Evolutionary conservation across 495 filamentous ascomycete species (phyloP), one percentile per base, ranked within the genome.

Genomic region (Neurospora terricola): DNA sequence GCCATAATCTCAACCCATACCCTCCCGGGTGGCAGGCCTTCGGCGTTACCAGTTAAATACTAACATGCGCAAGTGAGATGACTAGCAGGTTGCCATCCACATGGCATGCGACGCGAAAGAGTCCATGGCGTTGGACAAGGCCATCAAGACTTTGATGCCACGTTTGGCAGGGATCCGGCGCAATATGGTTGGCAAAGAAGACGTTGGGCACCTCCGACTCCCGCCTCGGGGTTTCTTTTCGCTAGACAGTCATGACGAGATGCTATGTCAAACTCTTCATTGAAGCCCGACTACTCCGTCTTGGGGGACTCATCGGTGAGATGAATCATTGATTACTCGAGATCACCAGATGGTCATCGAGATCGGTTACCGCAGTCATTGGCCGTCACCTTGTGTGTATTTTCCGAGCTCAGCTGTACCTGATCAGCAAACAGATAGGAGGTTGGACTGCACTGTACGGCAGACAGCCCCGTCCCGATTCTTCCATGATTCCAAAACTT

Each of bases 151-250:
- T 62, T 72, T 54, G 68, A 72, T 77, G 77, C 77, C 78, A 80
- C 78, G 78, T 80, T 73, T 78, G 70, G 71, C 68, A 74, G 66
- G 76, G 72, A 74, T 78, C 69, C 75, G 78, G 72, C 74, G 38
- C 21, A 16, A 69, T 68, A 30, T 80, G 77, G 77, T 77, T 77
- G 77, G 78, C 40, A 34, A 30, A 54, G 45, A 9, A 34, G 6
- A 34, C 5, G 54, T 62, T 62, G 54, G 54, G 54, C 48, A 59
- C 11, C 2, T 59, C 11, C 11, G 21, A 59, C 48, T 59, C 10
- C 48, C 21, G 21, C 4, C 9, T 21, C 18, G 9, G 54, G 45
- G n/a, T n/a, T n/a, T n/a, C 45, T 43, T n/a, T 71, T 11, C 4
- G 21, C 5, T 54, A 23, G 42, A 69, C 38, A 42, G 8, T 59